Base-by-base conservation (phyloP, 2,329 filamentous ascomycete genomes). In the Fusarium anthophilum region DNA sequence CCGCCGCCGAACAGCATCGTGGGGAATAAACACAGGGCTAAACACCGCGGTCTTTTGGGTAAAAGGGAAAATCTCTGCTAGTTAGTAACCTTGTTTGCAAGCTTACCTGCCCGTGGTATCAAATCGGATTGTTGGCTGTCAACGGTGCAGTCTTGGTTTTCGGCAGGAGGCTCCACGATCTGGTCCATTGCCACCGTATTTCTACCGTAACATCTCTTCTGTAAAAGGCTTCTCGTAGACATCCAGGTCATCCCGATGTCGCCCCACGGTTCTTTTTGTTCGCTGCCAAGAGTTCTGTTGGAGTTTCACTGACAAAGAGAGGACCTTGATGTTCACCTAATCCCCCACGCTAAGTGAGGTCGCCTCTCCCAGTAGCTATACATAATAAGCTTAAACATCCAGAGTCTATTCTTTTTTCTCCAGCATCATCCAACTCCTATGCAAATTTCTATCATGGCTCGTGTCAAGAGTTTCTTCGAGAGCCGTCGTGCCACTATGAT, bases 291-390 rank as follows among this genome's bases (percentile, higher is more conserved):
- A 35, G 38, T 8, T 11, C 30, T 18, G 43, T 13, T 41, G 54
- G 9, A 35, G 56, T 61, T 66, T 61, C 32, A 56, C 24, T 73
- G 66, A 73, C 65, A 73, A 66, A 63, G 44, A 48, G 71, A 74
- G 71, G 71, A 74, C 71, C 72, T 75, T 74, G 63, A 72, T 74
- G 60, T 74, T 62, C 58, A 38, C 45, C 28, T 30, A 14, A 24
- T 22, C 44, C 64, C 69, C 59, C 70, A 72, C 69, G n/a, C 32
- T 39, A 38, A 30, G 24, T 32, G 43, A 22, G n/a, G 26, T 58
- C n/a, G 37, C 39, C 15, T 39, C n/a, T 26, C n/a, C 3, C 57
- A 28, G 26, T 13, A 22, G 38, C 14, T 59, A 18, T 61, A 58
- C 59, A 73, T 73, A 73, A 69, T 45, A 45, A 28, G 55, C 41